phyloP scores from a whole-genome alignment of 2,329 filamentous ascomycete genomes.

The Claviceps maximensis region DNA sequence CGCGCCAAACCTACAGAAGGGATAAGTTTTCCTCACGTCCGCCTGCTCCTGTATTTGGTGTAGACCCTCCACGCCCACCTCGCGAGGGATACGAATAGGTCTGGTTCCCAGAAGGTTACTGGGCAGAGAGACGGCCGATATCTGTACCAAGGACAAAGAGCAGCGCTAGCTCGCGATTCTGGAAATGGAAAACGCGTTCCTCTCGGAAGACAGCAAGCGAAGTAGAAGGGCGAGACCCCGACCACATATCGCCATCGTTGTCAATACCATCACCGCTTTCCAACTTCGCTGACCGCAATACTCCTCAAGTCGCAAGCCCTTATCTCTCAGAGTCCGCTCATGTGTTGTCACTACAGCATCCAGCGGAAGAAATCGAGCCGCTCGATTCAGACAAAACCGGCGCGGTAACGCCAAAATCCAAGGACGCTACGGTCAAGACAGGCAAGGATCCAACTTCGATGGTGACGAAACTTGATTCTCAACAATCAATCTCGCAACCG shows the following conservation, averaged over 20 bases:
- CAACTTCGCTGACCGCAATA: slow-evolving; percentile 7
- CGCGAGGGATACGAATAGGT: slow-evolving; percentile 46
- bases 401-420: slow-evolving; percentile 4
- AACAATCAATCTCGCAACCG: neutral
- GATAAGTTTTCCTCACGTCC: slow-evolving; percentile 2
- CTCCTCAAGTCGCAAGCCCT: slow-evolving; percentile 22
- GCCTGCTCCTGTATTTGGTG: slow-evolving; percentile 12
- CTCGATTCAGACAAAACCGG: slow-evolving; percentile 5
- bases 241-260: slow-evolving; percentile 14
- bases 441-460: neutral
- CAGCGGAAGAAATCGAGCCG: slow-evolving; percentile 7
- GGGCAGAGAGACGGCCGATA: slow-evolving; percentile 40
- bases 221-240: slow-evolving; percentile 12
- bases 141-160: slow-evolving; percentile 17
- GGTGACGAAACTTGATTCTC: neutral
- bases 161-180: slow-evolving; percentile 21
- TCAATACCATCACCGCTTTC: slow-evolving; percentile 7
- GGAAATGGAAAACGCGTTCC: slow-evolving; percentile 28
- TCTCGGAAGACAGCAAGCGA: slow-evolving; percentile 25
- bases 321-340: slow-evolving; percentile 35
- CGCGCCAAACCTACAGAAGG: neutral
- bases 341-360: slow-evolving; percentile 32
- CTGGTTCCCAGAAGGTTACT: slow-evolving; percentile 49
- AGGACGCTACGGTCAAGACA: neutral
- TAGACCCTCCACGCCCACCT: slow-evolving; percentile 43